Evolutionary conservation across 495 filamentous ascomycete genomes (phyloP).

Genomic region (Polyplosphaeria fusca): DNA sequence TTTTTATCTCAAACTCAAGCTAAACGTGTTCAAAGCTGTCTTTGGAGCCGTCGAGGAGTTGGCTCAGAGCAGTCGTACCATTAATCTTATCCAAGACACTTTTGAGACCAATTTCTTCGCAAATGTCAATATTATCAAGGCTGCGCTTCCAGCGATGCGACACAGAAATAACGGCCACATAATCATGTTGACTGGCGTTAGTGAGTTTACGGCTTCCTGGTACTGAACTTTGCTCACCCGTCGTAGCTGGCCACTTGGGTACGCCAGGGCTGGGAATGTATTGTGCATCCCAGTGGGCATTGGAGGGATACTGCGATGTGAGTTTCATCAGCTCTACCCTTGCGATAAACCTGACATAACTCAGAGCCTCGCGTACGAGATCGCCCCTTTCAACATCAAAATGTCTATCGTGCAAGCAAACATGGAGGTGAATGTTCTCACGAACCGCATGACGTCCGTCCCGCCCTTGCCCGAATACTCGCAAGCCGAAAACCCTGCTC

Average conservation of each 20-base stretch:
- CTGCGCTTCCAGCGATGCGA: constrained; percentile 75
- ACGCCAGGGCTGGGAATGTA: constrained; percentile 89
- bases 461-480: constrained; percentile 73
- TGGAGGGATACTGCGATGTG: constrained; percentile 94
- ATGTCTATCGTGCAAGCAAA: constrained; percentile 91
- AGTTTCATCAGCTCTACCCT: constrained; percentile 11
- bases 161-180: constrained; percentile 80
- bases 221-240: constrained; percentile 1
- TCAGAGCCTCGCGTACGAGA: constrained; percentile 86
- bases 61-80: constrained; percentile 64
- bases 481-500: constrained; percentile 69
- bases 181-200: constrained; percentile 83
- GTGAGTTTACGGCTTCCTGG: constrained; percentile 41
- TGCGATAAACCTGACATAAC: constrained; percentile 11
- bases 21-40: constrained; percentile 49
- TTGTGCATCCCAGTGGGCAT: constrained; percentile 87
- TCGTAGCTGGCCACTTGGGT: constrained; percentile 82
- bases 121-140: constrained; percentile 92
- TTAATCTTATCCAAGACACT: constrained; percentile 79
- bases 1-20: neutral
- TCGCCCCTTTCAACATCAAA: constrained; percentile 96
- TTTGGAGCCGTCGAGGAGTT: constrained; percentile 92
- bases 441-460: constrained; percentile 78
- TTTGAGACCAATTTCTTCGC: constrained; percentile 95
- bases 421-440: constrained; percentile 77